Evolutionary conservation across 306 rosid genomes (phyloP), one percentile per base, ranked within the genome.

Genomic region (Acmispon strigosus): DNA sequence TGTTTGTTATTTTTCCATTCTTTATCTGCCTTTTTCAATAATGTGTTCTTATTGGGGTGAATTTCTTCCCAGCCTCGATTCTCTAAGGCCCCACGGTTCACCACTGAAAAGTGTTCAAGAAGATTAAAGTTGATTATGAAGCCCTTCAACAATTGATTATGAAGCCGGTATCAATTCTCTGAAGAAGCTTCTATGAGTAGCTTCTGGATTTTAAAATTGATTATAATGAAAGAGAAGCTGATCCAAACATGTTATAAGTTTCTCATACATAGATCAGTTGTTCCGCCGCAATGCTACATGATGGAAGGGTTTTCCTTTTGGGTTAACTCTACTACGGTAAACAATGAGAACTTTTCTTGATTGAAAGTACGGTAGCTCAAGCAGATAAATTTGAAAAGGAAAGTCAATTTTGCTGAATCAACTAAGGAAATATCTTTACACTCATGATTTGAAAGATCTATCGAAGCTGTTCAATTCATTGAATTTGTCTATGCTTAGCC

Each of bases 31-130:
- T 56, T 36, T 41, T 75, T 60, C 32, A 24, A 14, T 55, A 32
- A 61, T 19, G 10, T 6, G 7, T 64, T 76, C 63, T 79, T 36
- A 36, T 36, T 65, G 51, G 34, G 44, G 55, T 54, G 71, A 63
- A 34, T 43, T 80, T 79, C 56, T 52, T 53, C 58, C 39, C 88
- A 90, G 91, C 81, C 81, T 87, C 41, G 82, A 82, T 72, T 57
- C 89, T 68, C 81, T 86, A 63, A 59, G 10, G 43, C 77, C 44
- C 51, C 44, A 22, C 41, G 85, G 54, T 72, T 68, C 85, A 34
- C 84, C 79, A 2, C 69, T 27, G 42, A 68, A 44, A 6, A 73
- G 71, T 62, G 55, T 19, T 82, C 41, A 74, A 57, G 82, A 78
- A 45, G 83, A 12, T 53, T 79, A 59, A 59, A 61, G 42, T 61